Evolutionary conservation across 1,284 basidiomycete genomes (phyloP), one percentile per base, ranked within the genome.

Genomic region (Pascua guehoae): DNA sequence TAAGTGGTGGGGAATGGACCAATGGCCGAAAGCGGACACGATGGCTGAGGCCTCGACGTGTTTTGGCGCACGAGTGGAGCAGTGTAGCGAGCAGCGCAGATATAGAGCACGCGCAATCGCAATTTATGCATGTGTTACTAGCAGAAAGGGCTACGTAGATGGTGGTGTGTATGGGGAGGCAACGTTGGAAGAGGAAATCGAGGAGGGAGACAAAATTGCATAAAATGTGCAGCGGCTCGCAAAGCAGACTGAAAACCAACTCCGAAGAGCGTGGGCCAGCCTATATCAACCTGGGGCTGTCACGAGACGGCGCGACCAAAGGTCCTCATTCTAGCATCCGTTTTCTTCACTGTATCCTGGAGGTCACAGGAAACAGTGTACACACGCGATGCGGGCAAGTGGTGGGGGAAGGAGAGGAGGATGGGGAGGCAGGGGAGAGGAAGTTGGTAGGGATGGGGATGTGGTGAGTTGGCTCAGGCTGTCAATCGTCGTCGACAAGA

Each of bases 291-390:
- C 42, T 11, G 18, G 16, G 47, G 40, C 50, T 53, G 56, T 56
- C 53, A 43, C 41, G 45, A 32, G 46, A 44, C 49, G 59, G 67
- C 61, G 63, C 63, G 67, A 68, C 66, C 66, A 55, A 59, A 61
- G 66, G 63, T 66, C 66, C 66, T 73, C 65, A 69, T 57, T 73
- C 45, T 74, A 56, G 72, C 72, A 73, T 66, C 66, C 65, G 66
- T 72, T 73, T 67, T 67, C 67, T 68, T 74, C 70, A 68, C 68
- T 72, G 64, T 54, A 60, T 47, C 68, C 68, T 63, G 69, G 67
- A 55, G 66, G 57, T 48, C 36, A 54, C 62, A 65, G 66, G 70
- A 66, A 58, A 41, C 68, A 72, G 69, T 67, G 68, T 74, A 74
- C 72, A 74, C 72, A 70, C 64, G 62, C 56, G 62, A 66, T 67